Evolutionary conservation across 1,139 yeast genomes (phyloP).

Genomic region (Protomyces macrosporus): DNA sequence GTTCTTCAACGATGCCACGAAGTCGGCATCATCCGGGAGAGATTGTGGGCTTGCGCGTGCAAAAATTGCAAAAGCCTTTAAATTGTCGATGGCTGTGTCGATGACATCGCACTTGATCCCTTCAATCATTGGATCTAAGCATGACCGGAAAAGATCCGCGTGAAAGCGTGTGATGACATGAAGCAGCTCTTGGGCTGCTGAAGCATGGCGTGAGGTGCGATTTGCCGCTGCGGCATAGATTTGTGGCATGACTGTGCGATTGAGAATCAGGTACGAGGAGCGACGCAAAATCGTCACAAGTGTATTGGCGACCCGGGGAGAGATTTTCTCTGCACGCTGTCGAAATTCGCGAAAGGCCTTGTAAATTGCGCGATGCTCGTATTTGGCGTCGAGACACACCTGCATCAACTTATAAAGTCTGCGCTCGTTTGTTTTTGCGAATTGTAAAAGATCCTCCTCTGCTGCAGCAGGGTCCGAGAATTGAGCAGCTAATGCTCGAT

Average conservation of each 20-base stretch:
- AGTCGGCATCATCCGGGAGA: constrained; percentile 38
- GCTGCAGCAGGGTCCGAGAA: constrained; percentile 55
- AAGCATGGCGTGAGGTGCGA: not conserved
- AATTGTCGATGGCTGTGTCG: constrained; percentile 38
- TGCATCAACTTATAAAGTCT: constrained; percentile 55
- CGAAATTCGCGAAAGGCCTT: constrained; percentile 60
- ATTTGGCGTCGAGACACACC: constrained; percentile 52
- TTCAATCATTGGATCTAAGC: constrained; percentile 50
- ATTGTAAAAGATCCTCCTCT: constrained; percentile 47
- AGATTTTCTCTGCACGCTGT: constrained; percentile 32
- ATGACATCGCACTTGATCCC: not conserved
- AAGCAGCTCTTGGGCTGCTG: constrained; percentile 49
- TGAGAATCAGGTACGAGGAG: constrained; percentile 57
- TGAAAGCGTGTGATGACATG: constrained; percentile 55
- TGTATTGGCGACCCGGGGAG: constrained; percentile 32
- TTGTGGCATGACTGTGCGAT: constrained; percentile 57
- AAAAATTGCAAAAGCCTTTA: constrained; percentile 61
- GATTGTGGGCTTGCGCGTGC: constrained; percentile 47
- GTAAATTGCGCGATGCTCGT: constrained; percentile 56
- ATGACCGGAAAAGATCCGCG: constrained; percentile 63
- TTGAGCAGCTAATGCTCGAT: constrained; percentile 57
- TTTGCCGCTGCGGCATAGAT: constrained; percentile 42
- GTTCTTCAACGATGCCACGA: constrained; percentile 39
- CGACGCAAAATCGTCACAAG: constrained; percentile 58
- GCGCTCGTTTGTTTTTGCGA: constrained; percentile 52